Base-by-base conservation (phyloP, 495 filamentous ascomycete genomes). In the Penicillium argentinense region DNA sequence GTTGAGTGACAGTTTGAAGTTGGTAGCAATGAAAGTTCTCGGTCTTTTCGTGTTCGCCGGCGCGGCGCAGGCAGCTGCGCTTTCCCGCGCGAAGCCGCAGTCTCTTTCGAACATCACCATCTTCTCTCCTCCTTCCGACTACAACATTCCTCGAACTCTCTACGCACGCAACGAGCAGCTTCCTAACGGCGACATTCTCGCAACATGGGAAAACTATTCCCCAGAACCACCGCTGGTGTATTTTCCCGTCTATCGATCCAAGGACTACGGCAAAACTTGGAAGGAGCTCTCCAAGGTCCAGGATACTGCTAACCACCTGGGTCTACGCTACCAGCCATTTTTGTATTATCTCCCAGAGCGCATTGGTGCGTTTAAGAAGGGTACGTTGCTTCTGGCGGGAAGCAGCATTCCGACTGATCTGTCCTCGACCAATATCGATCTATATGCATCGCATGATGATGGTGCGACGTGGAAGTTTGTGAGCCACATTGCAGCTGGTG, bases 281-380 rank as follows among this genome's bases (percentile, higher is more conserved):
- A 73, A 57, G 27, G 71, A 82, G 57, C 65, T 85, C 40, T 80
- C 82, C 12, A 69, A 72, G 21, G 77, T 88, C 11, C 68, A 76
- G 0, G 85, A 88, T 55, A 71, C 75, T 32, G 80, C 74, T 17
- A 85, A 86, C 49, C 75, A 76, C 32, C 80, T 75, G 58, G 86
- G 85, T 8, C 50, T 88, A 47, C 72, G 80, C 4, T 86, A 85
- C 43, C 85, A 89, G 58, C 86, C 86, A 0, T 79, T 79, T 54
- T 69, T 89, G 1, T 82, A 83, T 39, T 75, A 79, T 50, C 72
- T 88, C 3, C 73, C 77, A 0, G 67, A 76, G 49, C 49, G 57
- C 3, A 62, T 89, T 25, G 86, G 78, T 5, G 63, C 68, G 6
- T 86, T 76, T 54, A 47, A 66, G 12, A 68, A 74, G 0, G 85